phyloP scores from a whole-genome alignment of 2,329 filamentous ascomycete genomes.

The Camptophora hylomeconis region DNA sequence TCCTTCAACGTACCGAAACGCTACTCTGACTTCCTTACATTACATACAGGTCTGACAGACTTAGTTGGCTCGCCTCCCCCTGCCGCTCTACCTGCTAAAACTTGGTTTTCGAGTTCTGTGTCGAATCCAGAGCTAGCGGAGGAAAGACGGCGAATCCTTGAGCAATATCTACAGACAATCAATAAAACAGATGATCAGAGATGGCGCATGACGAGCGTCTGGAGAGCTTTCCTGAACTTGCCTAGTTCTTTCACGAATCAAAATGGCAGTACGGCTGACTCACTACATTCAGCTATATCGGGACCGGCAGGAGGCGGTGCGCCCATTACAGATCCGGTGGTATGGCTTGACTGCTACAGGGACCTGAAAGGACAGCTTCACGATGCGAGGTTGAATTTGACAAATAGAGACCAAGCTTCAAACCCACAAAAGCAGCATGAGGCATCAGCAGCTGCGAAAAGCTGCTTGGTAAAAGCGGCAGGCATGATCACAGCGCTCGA shows the following conservation, averaged over 20 bases:
- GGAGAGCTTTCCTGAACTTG: slow-evolving; percentile 46
- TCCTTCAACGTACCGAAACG: slow-evolving; percentile 47
- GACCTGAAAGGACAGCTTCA: slow-evolving; percentile 50
- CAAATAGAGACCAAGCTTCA: slow-evolving; percentile 45
- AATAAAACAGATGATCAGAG: slow-evolving; percentile 41
- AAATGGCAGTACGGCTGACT: slow-evolving; percentile 22
- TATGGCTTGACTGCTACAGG: slow-evolving; percentile 49
- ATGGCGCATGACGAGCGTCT: slow-evolving; percentile 45
- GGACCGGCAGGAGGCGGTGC: slow-evolving; percentile 23
- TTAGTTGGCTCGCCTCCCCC: slow-evolving; percentile 41
- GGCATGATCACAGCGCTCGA: slow-evolving; percentile 44
- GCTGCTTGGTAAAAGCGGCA: slow-evolving; percentile 42
- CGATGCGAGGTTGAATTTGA: slow-evolving; percentile 45
- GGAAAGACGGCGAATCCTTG: slow-evolving; percentile 42
- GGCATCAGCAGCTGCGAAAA: slow-evolving; percentile 48
- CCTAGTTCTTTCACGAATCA: slow-evolving; percentile 25
- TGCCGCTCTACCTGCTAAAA: slow-evolving; percentile 42
- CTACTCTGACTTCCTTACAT: slow-evolving; percentile 49
- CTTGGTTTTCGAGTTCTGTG: slow-evolving; percentile 46
- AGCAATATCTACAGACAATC: slow-evolving; percentile 46
- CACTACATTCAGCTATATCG: slow-evolving; percentile 30
- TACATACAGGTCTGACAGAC: slow-evolving; percentile 39
- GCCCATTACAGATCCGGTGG: slow-evolving; percentile 38
- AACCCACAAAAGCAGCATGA: slow-evolving; percentile 49
- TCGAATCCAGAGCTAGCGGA: slow-evolving; percentile 44